Base-by-base conservation (phyloP, 2,329 filamentous ascomycete genomes). In the Penicillium brevicompactum region DNA sequence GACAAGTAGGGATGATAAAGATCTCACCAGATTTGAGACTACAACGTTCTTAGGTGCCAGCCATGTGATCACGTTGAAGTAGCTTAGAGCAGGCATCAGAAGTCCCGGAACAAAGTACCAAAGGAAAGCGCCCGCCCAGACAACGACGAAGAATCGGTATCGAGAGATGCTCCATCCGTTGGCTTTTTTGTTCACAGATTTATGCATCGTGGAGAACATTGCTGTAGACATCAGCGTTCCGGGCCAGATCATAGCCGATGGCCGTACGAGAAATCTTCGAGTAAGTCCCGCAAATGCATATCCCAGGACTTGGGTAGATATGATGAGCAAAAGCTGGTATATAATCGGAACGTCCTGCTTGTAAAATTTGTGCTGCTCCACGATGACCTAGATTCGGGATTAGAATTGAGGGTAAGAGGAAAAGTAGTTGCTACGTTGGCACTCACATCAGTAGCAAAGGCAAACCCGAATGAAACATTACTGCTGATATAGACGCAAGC, bases 241-340 rank as follows among this genome's bases (percentile, higher is more conserved):
- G 1, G 91, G 91, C 91, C 91, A 96, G 46, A 96, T 91, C 89
- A 96, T 95, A 56, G 90, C 90, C 58, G 89, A 90, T 0, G 91
- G 91, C 24, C 90, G 85, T 27, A 96, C 91, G 4, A 96, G 81
- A 70, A 92, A 94, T 47, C 89, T 85, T 54, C 91, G 82, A 2
- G 90, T 90, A 42, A 96, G 79, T 2, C 91, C 91, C 47, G 91
- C 91, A 70, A 96, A 91, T 3, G 91, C 87, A 71, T 95, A 95
- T 13, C 91, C 91, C 32, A 95, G 78, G 27, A 94, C 90, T 70
- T 96, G 91, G 0, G 91, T 94, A 2, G 91, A 94, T 14, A 96
- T 81, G 0, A 89, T 94, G 41, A 96, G 84, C 16, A 95, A 81
- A 7, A 96, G 78, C 72, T 95, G 90, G 68, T 96, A 95, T 9